Evolutionary conservation across 139 green algal genomes (phyloP).

Genomic region (Auxenochlorella pyrenoidosa): DNA sequence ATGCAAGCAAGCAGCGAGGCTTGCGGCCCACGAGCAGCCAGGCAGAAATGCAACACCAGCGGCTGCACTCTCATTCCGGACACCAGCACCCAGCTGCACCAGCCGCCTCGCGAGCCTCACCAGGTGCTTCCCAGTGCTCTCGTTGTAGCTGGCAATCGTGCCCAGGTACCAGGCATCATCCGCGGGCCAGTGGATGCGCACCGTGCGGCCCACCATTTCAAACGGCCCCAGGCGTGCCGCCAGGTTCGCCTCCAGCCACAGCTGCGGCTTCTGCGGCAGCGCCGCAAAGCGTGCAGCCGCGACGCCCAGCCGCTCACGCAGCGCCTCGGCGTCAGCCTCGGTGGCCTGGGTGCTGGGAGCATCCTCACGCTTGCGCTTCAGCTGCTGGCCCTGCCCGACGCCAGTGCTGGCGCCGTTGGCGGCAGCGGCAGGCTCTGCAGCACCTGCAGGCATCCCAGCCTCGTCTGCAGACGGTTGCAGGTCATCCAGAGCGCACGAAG

Average conservation of each 20-base stretch:
- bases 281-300: background rate
- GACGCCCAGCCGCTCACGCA: background rate
- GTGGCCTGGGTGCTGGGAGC: too few relatives aligned
- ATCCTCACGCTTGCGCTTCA: background rate
- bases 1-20: background rate
- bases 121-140: conserved; percentile 56
- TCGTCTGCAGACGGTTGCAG: background rate
- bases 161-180: conserved; percentile 79
- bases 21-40: background rate
- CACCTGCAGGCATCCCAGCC: background rate
- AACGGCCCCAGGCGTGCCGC: conserved; percentile 37
- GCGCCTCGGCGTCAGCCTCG: background rate
- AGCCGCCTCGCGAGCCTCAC: background rate
- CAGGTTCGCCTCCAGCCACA: conserved; percentile 55
- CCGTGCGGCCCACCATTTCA: conserved; percentile 52
- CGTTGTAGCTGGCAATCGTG: conserved; percentile 40
- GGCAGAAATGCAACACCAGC: background rate
- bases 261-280: background rate
- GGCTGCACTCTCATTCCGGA: background rate
- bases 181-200: conserved; percentile 69
- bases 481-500: too few relatives aligned
- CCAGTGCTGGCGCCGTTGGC: background rate
- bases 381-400: background rate
- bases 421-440: background rate
- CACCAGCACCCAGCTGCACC: background rate